These are phyloP conservation scores for Lignosus rhinocerotis DNA, from an alignment of 1,284 basidiomycete genomes.

Conservation along the genomic window DNA sequence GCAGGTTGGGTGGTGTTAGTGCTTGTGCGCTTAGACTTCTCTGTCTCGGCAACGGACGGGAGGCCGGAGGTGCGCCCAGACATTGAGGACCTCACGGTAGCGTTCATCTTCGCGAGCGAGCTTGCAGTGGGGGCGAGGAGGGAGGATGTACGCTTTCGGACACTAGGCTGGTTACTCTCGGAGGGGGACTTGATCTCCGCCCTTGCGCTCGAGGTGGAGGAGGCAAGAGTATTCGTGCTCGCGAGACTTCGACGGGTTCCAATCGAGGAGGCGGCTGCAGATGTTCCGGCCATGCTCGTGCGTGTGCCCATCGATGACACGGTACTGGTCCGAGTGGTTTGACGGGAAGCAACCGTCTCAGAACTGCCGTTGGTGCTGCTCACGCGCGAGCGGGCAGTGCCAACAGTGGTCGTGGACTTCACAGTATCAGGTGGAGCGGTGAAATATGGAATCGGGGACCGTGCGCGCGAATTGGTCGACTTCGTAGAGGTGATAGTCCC, in stretches of 20 bases:
- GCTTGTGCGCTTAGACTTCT: conserved; percentile 9
- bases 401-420: conserved; percentile 13
- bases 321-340: conserved; percentile 31
- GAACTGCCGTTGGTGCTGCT: conserved; percentile 19
- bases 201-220: conserved; percentile 13
- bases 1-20: conserved; percentile 9
- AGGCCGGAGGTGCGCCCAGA: conserved; percentile 19
- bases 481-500: conserved; percentile 20
- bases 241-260: conserved; percentile 34
- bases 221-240: conserved; percentile 20
- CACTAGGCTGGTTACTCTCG: conserved; percentile 11
- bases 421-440: conserved; percentile 10
- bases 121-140: conserved; percentile 74
- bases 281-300: conserved; percentile 25
- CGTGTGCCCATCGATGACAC: conserved; percentile 41
- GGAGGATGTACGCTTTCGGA: conserved; percentile 46
- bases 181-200: neutral
- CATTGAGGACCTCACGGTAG: conserved; percentile 9
- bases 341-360: conserved; percentile 22
- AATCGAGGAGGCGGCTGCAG: conserved; percentile 39
- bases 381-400: conserved; percentile 22
- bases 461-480: conserved; percentile 17
- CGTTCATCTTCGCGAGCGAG: conserved; percentile 63
- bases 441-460: conserved; percentile 37
- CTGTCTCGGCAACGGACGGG: conserved; percentile 17